phyloP scores from a whole-genome alignment of 441 rosid species.

The Raphanus hybrid region DNA sequence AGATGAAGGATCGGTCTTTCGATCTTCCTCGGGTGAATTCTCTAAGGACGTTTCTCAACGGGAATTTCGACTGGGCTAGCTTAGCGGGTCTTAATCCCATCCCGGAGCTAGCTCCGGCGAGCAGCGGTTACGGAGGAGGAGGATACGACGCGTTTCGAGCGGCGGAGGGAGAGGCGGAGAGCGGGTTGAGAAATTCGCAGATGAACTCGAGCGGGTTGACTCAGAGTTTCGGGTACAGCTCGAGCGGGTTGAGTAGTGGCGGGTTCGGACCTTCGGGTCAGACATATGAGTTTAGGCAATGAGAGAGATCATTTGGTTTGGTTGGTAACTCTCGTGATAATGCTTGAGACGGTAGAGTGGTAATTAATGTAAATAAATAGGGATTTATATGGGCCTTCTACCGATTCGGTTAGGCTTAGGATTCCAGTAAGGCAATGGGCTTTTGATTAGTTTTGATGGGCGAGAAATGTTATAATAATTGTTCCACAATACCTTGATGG shows the following conservation, averaged over 20 bases:
- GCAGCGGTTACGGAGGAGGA: conserved; percentile 45
- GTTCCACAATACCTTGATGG: not conserved
- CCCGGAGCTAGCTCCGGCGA: conserved; percentile 51
- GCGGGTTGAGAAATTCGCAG: conserved; percentile 46
- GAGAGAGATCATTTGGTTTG: conserved; percentile 10
- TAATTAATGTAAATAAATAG: conserved; percentile 56
- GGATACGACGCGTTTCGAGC: conserved; percentile 48
- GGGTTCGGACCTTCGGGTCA: conserved; percentile 55
- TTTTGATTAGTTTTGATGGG: conserved; percentile 8
- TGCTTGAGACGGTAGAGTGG: conserved; percentile 22
- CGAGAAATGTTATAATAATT: not conserved
- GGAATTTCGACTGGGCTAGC: conserved; percentile 81
- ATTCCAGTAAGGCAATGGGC: conserved; percentile 17
- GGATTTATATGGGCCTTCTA: conserved; percentile 50
- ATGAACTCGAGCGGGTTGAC: conserved; percentile 36
- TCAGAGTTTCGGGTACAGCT: conserved; percentile 46
- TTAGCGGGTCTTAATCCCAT: conserved; percentile 59
- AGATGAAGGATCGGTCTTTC: conserved; percentile 57
- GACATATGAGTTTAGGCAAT: conserved; percentile 62
- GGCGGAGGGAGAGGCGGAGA: conserved; percentile 77
- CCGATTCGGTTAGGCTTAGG: conserved; percentile 33
- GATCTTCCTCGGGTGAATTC: conserved; percentile 58
- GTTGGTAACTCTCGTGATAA: not conserved
- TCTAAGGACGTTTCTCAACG: conserved; percentile 52
- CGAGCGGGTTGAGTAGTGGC: conserved; percentile 22